Evolutionary conservation across 192 early-diverging fungal genomes (phyloP), one percentile per base, ranked within the genome.

Genomic region (Linnemannia schmuckeri): DNA sequence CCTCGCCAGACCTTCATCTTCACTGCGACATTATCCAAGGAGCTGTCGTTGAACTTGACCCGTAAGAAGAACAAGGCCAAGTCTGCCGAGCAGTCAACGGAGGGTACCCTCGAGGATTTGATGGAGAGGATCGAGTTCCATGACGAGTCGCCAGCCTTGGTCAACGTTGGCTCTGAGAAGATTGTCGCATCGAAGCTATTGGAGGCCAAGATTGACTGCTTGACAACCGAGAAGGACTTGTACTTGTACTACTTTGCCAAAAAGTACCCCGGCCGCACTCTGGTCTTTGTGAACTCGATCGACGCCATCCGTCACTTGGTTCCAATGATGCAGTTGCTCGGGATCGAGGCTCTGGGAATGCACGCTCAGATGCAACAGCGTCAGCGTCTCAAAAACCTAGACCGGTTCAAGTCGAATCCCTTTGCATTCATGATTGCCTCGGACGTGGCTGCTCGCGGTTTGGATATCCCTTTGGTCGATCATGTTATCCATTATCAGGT

Each of bases 301-400:
- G 97, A 98, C 83, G 91, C 95, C 27, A 96, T 98, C 76, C 95
- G 97, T 37, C 94, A 98, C 52, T 91, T 98, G 78, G 91, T 96
- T 20, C 96, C 97, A 20, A 93, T 97, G 42, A 93, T 98, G 85
- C 93, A 93, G 46, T 87, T 97, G 41, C 89, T 98, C 40, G 76
- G 90, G 3, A 77, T 98, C 12, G 90, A 94, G 33, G 97, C 94
- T 10, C 90, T 97, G 82, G 95, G 94, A 0, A 90, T 99, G 38
- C 98, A 99, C 79, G 97, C 97, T 8, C 96, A 98, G 88, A 97
- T 99, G 96, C 97, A 99, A 89, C 97, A 98, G 90, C 92, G 95
- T 27, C 97, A 98, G 89, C 93, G 98, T 30, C 92, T 99, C 44
- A 98, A 97, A 88, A 97, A 96, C 87, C 88, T 99, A 66, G 98